Evolutionary conservation across 345 rosid species (phyloP).

Genomic region (Acer campestre): DNA sequence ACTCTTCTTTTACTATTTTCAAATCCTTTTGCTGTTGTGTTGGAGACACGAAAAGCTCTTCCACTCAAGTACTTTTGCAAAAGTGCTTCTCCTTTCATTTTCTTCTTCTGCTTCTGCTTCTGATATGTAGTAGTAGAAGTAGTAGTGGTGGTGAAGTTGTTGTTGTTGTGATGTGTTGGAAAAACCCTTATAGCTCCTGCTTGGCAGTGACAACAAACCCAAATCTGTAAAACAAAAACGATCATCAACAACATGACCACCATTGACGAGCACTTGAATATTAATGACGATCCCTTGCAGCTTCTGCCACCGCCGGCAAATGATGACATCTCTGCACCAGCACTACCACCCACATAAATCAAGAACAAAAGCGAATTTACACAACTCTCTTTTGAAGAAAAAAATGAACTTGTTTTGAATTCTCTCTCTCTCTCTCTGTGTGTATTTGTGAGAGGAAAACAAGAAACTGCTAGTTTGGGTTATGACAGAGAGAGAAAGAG

Average conservation of each 20-base stretch:
- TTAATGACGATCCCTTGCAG: conserved; percentile 17
- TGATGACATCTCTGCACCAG: conserved; percentile 13
- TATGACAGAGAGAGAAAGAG: conserved; percentile 9
- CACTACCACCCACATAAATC: conserved; percentile 37
- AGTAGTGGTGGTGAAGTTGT: neutral
- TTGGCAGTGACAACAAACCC: conserved; percentile 37
- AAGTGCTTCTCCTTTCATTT: conserved; percentile 24
- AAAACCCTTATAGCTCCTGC: conserved; percentile 55
- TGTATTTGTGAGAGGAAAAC: neutral
- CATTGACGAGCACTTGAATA: conserved; percentile 20
- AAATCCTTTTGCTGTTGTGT: conserved; percentile 41
- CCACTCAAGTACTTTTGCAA: conserved; percentile 46
- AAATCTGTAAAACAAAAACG: conserved; percentile 41
- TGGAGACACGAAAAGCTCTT: conserved; percentile 27
- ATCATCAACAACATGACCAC: conserved; percentile 24
- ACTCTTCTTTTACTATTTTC: conserved; percentile 67
- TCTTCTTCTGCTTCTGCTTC: conserved; percentile 22
- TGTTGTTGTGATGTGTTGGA: neutral
- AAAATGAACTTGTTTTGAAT: conserved; percentile 1
- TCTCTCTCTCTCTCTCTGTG: conserved; percentile 1
- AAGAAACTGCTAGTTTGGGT: conserved; percentile 27
- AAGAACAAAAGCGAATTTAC: neutral
- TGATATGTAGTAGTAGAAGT: conserved; percentile 11
- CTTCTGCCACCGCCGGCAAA: neutral
- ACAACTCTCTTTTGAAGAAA: neutral